Percentiles rank a stretch among this genome's conserved stretches.
Evolutionary conservation across 345 rosid species (phyloP).

Genomic region (Ceriops decandra): DNA sequence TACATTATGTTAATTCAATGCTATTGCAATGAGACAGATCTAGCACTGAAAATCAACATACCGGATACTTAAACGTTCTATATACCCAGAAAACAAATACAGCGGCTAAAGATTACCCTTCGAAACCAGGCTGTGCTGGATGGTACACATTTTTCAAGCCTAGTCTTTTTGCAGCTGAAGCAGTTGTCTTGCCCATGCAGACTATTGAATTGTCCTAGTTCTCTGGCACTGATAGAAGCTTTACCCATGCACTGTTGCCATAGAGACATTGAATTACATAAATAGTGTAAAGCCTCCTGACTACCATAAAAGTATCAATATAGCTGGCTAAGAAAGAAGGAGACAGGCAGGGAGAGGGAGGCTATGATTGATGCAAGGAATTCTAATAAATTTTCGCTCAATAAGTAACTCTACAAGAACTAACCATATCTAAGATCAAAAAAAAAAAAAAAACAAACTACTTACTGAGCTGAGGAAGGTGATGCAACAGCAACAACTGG

Average conservation of each 20-base stretch:
- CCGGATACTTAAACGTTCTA: background rate
- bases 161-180: conserved; percentile 66
- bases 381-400: too few species aligned
- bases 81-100: background rate
- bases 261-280: conserved; percentile 10
- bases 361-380: too few species aligned
- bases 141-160: conserved; percentile 67
- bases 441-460: conserved; percentile 6
- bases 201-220: conserved; percentile 63
- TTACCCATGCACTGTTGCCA: conserved; percentile 70
- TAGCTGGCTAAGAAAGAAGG: conserved; percentile 4
- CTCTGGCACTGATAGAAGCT: conserved; percentile 47
- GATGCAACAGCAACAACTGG: conserved; percentile 89
- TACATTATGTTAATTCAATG: too few species aligned
- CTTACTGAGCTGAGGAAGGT: conserved; percentile 78
- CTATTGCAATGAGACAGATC: background rate
- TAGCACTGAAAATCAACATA: background rate
- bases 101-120: conserved; percentile 55
- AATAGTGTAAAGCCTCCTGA: background rate
- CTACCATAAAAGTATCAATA: background rate
- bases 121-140: conserved; percentile 76
- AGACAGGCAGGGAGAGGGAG: background rate
- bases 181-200: conserved; percentile 96
- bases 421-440: too few species aligned
- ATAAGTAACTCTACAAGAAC: too few species aligned